Evolutionary conservation across 805 yeast genomes (phyloP).

Genomic region (Saturnispora diversa): DNA sequence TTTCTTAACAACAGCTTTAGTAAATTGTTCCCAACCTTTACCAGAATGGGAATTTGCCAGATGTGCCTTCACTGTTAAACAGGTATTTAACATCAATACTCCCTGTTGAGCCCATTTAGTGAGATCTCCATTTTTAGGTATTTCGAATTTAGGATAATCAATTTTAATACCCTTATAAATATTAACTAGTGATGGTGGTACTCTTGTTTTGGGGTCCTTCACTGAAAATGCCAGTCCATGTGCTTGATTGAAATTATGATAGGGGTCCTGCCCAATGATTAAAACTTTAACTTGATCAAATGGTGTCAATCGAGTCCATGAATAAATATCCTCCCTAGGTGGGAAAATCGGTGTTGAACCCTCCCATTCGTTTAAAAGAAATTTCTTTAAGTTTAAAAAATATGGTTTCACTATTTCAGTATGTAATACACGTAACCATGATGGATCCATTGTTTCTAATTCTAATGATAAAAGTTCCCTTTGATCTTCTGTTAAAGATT

Average conservation of each 20-base stretch:
- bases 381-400: constrained; percentile 63
- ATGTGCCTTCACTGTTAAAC: constrained; percentile 87
- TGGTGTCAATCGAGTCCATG: constrained; percentile 88
- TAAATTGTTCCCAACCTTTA: constrained; percentile 88
- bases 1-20: constrained; percentile 56
- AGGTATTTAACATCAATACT: constrained; percentile 77
- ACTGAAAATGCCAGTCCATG: constrained; percentile 96
- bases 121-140: constrained; percentile 59
- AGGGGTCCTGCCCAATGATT: constrained; percentile 93
- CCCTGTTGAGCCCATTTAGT: constrained; percentile 84
- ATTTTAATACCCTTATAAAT: constrained; percentile 69
- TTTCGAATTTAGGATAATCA: constrained; percentile 61
- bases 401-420: constrained; percentile 77
- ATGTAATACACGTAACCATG: constrained; percentile 71
- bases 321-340: constrained; percentile 65
- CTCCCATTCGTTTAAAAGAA: constrained; percentile 40
- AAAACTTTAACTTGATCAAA: constrained; percentile 64
- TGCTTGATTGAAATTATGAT: constrained; percentile 87
- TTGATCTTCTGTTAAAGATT: constrained; percentile 40
- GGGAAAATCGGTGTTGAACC: constrained; percentile 59
- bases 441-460: constrained; percentile 56
- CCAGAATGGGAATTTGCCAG: constrained; percentile 88
- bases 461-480: constrained; percentile 53
- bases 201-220: constrained; percentile 63
- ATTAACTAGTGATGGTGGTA: constrained; percentile 83